These are phyloP conservation scores for Fraxinus albicans DNA, from an alignment of 305 asterid species.

Conservation along the genomic window DNA sequence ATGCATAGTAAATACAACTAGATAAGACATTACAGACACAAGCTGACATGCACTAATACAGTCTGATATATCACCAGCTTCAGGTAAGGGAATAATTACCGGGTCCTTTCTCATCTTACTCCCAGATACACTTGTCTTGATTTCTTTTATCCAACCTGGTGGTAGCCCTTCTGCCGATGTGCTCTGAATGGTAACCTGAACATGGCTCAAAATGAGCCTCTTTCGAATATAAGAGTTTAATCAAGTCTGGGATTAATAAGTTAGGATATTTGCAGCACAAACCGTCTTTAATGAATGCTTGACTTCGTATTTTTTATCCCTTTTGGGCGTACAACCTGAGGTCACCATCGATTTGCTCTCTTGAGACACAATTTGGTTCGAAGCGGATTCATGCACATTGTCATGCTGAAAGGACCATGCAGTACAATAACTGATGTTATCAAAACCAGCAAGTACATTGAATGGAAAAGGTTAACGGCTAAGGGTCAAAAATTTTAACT, in stretches of 20 bases:
- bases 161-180: conserved; percentile 26
- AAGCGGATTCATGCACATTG: not conserved
- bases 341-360: not conserved
- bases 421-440: not conserved
- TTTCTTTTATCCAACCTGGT: conserved; percentile 47
- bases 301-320: not conserved
- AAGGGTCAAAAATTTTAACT: not conserved
- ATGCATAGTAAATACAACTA: not conserved
- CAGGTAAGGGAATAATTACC: conserved; percentile 28
- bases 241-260: not conserved
- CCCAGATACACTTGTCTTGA: conserved; percentile 23
- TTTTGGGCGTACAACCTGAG: conserved; percentile 3
- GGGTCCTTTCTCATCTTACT: conserved; percentile 27
- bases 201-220: conserved; percentile 11
- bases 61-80: not conserved
- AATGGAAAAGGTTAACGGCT: not conserved
- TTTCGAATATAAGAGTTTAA: not conserved
- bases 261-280: not conserved
- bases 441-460: not conserved
- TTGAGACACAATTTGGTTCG: not conserved
- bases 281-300: conserved; percentile 4
- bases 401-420: conserved; percentile 1
- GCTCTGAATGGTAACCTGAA: conserved; percentile 32
- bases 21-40: not conserved
- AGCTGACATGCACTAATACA: not conserved